A percentile compares a stretch with the other conserved stretches of the same genome.
Evolutionary conservation across 2,329 filamentous ascomycete genomes (phyloP).

Genomic region (Colletotrichum higginsianum): DNA sequence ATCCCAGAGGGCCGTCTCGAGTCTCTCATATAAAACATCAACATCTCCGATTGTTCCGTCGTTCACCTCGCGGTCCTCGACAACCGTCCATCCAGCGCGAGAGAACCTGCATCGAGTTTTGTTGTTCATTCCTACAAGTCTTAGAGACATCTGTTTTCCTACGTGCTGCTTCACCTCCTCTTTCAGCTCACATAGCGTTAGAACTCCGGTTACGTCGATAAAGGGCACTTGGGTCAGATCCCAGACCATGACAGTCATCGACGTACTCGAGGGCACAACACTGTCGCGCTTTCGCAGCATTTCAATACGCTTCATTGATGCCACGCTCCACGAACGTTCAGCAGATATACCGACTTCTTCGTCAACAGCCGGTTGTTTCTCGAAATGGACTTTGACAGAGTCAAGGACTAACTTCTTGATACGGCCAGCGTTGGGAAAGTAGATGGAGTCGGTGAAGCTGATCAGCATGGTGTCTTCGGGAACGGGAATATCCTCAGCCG

Average conservation of each 20-base stretch:
- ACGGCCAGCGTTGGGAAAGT: conserved; percentile 74
- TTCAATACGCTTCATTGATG: conserved; percentile 61
- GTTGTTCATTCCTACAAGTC: conserved; percentile 64
- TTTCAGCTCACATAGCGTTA: conserved; percentile 63
- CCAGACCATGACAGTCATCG: conserved; percentile 64
- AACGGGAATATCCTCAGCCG: conserved; percentile 47
- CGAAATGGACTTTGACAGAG: conserved; percentile 57
- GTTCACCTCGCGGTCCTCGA: conserved; percentile 47
- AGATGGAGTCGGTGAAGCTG: conserved; percentile 69
- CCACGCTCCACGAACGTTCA: conserved; percentile 69
- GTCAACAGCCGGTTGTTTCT: conserved; percentile 59
- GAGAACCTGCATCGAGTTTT: conserved; percentile 57
- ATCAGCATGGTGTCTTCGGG: conserved; percentile 69
- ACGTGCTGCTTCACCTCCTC: conserved; percentile 65
- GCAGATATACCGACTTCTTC: conserved; percentile 53
- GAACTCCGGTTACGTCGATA: conserved; percentile 67
- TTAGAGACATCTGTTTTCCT: conserved; percentile 60
- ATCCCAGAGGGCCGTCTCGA: conserved; percentile 23
- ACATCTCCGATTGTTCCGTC: conserved; percentile 41
- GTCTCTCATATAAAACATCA: conserved; percentile 42
- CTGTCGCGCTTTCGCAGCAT: conserved; percentile 59
- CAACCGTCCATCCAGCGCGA: conserved; percentile 56
- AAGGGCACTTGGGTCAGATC: conserved; percentile 68
- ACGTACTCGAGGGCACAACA: conserved; percentile 53
- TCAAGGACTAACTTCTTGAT: conserved; percentile 66